A percentile compares a stretch with the other conserved stretches of the same genome.
Evolutionary conservation across 1,284 basidiomycete genomes (phyloP).

Genomic region (Pterulicium gracile): DNA sequence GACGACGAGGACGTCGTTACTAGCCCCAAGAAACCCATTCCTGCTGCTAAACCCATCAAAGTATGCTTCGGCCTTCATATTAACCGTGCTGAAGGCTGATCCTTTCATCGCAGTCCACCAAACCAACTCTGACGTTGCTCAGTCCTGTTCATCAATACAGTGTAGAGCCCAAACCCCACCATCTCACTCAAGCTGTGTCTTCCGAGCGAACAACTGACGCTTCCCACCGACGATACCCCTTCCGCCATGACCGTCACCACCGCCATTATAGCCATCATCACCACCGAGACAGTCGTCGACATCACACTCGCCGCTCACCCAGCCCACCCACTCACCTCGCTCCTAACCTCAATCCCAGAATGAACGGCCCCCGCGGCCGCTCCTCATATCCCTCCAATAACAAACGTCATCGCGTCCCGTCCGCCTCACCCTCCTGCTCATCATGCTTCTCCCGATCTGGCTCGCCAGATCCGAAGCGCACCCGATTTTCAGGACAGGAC

Average conservation of each 20-base stretch:
- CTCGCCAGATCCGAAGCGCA: not conserved
- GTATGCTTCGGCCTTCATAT: not conserved
- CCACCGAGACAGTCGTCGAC: not conserved
- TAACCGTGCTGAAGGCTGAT: not conserved
- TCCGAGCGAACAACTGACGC: not conserved
- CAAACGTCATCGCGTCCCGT: not conserved
- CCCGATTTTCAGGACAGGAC: not conserved
- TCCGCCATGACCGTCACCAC: not conserved
- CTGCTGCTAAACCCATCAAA: not conserved
- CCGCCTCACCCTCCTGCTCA: not conserved
- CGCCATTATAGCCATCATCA: not conserved
- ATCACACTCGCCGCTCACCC: not conserved
- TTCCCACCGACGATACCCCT: not conserved
- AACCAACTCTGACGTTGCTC: not conserved
- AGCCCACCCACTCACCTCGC: not conserved
- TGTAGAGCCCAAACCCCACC: not conserved
- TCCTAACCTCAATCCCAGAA: not conserved
- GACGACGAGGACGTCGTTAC: conserved; percentile 28
- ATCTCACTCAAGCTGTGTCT: not conserved
- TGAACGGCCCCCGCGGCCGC: not conserved
- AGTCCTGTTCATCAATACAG: not conserved
- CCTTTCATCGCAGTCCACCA: not conserved
- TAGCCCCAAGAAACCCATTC: not conserved
- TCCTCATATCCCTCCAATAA: not conserved
- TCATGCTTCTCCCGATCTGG: not conserved